These are phyloP conservation scores for Tardiomyces depauwii DNA, from an alignment of 1,139 yeast genomes.

Conservation along the genomic window DNA sequence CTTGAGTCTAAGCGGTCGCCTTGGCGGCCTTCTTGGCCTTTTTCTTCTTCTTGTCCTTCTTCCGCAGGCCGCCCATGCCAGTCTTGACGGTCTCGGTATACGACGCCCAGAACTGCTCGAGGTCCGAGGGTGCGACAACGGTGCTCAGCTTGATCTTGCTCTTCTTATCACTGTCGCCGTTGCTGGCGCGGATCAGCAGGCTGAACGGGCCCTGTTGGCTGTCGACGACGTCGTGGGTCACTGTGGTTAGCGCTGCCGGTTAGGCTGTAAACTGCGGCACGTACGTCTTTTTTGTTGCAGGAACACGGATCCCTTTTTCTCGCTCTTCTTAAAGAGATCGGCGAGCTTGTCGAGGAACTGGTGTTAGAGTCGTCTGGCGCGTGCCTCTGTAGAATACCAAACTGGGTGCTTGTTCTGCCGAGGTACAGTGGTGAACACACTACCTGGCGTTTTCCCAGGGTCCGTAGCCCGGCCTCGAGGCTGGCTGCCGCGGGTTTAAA, in stretches of 20 bases:
- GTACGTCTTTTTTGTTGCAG: slow-evolving; percentile 21
- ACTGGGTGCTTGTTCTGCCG: too few relatives aligned
- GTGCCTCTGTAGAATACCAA: too few relatives aligned
- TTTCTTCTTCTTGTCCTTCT: slow-evolving; percentile 36
- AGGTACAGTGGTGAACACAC: too few relatives aligned
- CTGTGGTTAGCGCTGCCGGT: background rate
- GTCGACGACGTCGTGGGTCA: background rate
- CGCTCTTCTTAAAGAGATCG: slow-evolving; percentile 14
- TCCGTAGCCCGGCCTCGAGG: too few relatives aligned
- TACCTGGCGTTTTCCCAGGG: too few relatives aligned
- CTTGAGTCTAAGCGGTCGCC: too few relatives aligned
- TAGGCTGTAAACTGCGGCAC: slow-evolving; percentile 2
- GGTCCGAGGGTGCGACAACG: slow-evolving; percentile 40
- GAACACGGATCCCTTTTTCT: slow-evolving; percentile 30
- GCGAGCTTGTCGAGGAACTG: slow-evolving; percentile 18
- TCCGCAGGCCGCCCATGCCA: slow-evolving; percentile 45
- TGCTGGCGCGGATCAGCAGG: slow-evolving; percentile 32
- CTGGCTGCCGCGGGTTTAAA: too few relatives aligned
- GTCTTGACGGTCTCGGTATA: slow-evolving; percentile 50
- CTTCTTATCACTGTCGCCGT: slow-evolving; percentile 36
- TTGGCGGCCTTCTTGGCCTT: background rate
- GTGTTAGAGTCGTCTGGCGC: too few relatives aligned
- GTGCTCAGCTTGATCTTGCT: slow-evolving; percentile 49
- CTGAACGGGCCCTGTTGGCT: slow-evolving; percentile 7
- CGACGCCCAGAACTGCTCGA: slow-evolving; percentile 57